Evolutionary conservation across 1,284 basidiomycete species (phyloP), one percentile per base, ranked within the genome.

Genomic region (Jaminaea rosea): DNA sequence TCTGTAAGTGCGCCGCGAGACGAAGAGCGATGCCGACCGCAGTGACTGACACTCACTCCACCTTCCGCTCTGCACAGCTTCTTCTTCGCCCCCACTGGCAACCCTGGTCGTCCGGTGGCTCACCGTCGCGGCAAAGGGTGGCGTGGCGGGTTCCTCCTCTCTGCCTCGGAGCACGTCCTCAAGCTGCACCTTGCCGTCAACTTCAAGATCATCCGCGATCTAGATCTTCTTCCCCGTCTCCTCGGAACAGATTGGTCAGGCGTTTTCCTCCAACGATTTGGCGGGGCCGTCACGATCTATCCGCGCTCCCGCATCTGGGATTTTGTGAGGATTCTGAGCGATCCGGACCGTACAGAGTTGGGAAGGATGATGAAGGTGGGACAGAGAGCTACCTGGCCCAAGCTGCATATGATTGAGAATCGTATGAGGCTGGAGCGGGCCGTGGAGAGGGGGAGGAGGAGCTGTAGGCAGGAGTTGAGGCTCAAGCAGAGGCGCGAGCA

Each of bases 61-160:
- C 29, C 29, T 15, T 31, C 29, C 15, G 29, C 29, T 31, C 29
- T 15, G 29, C 93, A 97, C 75, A 69, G 97, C n/a, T 98, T 98
- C 78, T 93, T 94, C 77, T 97, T 96, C 68, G 89, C 89, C 0
- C 87, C 90, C 26, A 81, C 88, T 63, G 93, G 93, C 3, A 89
- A 90, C 0, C 89, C 92, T 2, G 93, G 93, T 26, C 85, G 85
- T 64, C 92, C 92, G 0, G 92, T 96, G 1, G 87, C 88, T 5
- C 89, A 92, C 74, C 80, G 88, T 13, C 88, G 86, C 72, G 88
- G 88, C 50, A 92, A 89, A 82, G 91, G 49, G 4, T 69, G 68
- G 71, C 56, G 71, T 13, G 94, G 94, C 28, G 97, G 96, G 27
- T 99, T 94, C 76, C 73, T 97, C 21, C 78, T 99, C 2, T 72